Evolutionary conservation across 352 stramenopile genomes (phyloP), one percentile per base, ranked within the genome.

Genomic region (Phytophthora citrophthora): DNA sequence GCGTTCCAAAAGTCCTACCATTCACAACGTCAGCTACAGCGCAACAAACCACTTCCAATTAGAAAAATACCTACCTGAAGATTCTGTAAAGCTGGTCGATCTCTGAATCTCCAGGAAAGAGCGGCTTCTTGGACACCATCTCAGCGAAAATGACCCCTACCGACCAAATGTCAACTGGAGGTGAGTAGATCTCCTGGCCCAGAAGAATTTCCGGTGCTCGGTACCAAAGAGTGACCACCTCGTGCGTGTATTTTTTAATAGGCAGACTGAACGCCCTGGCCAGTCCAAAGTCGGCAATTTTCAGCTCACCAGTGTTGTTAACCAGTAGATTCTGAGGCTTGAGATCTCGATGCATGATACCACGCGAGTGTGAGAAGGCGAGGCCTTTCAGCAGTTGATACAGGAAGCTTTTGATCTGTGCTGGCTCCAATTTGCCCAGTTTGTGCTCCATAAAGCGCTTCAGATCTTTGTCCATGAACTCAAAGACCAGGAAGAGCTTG

Each of bases 211-310:
- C 97, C 0, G 97, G 97, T 20, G 97, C 93, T 11, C 97, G 92
- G 75, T 99, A 99, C 97, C 97, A 99, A 8, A 99, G 86, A 41
- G 97, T 99, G 6, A 99, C 97, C 31, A 99, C 87, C 70, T 99
- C 97, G 66, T 99, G 97, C 18, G 97, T 99, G 64, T 99, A 95
- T 43, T 97, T 97, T 27, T 98, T 95, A 43, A 99, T 97, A 1
- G 97, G 97, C 34, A 98, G 89, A 70, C 95, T 98, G 69, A 99
- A 99, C 6, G 96, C 96, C 16, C 97, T 79, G 13, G 97, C 97
- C 8, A 99, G 80, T 8, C 97, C 97, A 74, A 99, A 99, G 74
- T 99, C 97, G n/a, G 96, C 96, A 41, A 99, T 96, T 74, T 99
- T 99, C 20, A 99, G 84, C 44, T 88, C 84, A 36, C 96, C 97